Evolutionary conservation across 2,329 filamentous ascomycete genomes (phyloP), one percentile per base, ranked within the genome.

Genomic region (Calonectria pteridis): DNA sequence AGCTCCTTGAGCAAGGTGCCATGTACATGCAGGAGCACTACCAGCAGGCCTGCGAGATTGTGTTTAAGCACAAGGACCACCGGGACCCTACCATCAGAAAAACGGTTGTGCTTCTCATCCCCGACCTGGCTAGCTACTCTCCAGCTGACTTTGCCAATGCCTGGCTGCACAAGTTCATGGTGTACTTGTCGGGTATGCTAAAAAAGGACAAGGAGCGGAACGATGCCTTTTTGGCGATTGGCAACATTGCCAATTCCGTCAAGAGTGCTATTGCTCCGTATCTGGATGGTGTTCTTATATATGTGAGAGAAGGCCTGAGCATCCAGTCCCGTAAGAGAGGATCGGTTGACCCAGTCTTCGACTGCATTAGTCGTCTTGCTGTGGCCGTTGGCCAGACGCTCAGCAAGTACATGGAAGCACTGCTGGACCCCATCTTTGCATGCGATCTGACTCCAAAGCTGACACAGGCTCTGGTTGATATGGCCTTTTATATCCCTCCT

Each of bases 21-120:
- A 99, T 99, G 96, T 99, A 98, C 84, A 98, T 99, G 97, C 95
- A 98, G 81, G 94, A 96, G 49, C 92, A 96, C 82, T 99, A 98
- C 84, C 92, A 93, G 72, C 95, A 98, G 79, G 93, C 95, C 14
- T 98, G 96, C 83, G 97, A 99, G 75, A 96, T 97, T 76, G 94
- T 98, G 43, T 93, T 96, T 77, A 94, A 94, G 75, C 94, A 98
- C 84, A 98, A 98, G 84, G 97, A 99, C 79, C 95, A 98, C 79
- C 92, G 95, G 68, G 97, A 99, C 79, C 88, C 92, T 5, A 94
- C 95, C 43, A 97, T 98, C 78, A 91, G 96, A 69, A 94, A 94
- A 80, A 97, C 98, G 9, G 94, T 98, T 37, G 95, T 98, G 46
- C 90, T 94, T 68, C 92, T 98, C 71, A 98, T 99, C 67, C 97